Evolutionary conservation across 2,329 filamentous ascomycete species (phyloP).

Genomic region (Aspergillus unguis): DNA sequence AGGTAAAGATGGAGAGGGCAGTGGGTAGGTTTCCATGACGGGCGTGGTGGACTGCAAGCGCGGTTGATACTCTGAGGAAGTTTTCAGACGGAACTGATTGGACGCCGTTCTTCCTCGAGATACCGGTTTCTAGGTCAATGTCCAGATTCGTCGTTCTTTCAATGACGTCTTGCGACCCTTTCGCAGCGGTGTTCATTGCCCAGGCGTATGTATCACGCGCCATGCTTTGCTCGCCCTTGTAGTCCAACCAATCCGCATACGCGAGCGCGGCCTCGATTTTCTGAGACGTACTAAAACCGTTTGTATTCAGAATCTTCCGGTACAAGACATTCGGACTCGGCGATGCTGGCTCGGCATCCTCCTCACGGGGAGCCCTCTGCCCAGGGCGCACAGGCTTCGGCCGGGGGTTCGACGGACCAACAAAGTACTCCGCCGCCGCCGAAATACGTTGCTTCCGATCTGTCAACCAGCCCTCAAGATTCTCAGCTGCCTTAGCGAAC

Average conservation of each 20-base stretch:
- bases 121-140: constrained; percentile 61
- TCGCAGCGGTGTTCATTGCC: constrained; percentile 70
- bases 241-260: constrained; percentile 82
- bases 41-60: constrained; percentile 74
- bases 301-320: constrained; percentile 73
- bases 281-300: constrained; percentile 75
- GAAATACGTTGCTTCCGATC: constrained; percentile 65
- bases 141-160: constrained; percentile 28
- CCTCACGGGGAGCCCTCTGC: constrained; percentile 64
- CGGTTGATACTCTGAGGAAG: constrained; percentile 69
- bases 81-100: constrained; percentile 63
- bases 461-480: constrained; percentile 73
- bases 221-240: constrained; percentile 63
- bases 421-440: constrained; percentile 69
- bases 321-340: constrained; percentile 74
- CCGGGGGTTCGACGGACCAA: constrained; percentile 78
- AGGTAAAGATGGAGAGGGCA: constrained; percentile 81
- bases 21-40: constrained; percentile 61
- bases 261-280: constrained; percentile 76
- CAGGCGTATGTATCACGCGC: constrained; percentile 71
- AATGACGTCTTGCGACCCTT: constrained; percentile 48
- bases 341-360: constrained; percentile 69
- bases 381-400: constrained; percentile 69
- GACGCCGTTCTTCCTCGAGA: constrained; percentile 58
- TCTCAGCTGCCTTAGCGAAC: constrained; percentile 71